phyloP scores from a whole-genome alignment of 2,329 filamentous ascomycete genomes.

The Colletotrichum somersetense region DNA sequence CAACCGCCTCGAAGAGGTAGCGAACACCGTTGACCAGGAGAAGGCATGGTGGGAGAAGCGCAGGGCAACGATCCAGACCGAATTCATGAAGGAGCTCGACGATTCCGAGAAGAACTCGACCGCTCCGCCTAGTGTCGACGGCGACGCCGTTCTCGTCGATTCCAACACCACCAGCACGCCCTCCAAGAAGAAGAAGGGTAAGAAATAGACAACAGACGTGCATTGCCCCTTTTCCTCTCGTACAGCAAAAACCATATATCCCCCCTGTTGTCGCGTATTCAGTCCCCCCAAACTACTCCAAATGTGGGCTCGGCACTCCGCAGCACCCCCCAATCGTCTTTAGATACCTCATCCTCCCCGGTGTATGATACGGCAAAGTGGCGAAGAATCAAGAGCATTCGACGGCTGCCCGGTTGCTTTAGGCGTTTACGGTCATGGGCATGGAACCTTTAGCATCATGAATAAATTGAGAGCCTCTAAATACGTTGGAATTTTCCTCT shows the following conservation, averaged over 20 bases:
- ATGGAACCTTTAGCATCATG: constrained; percentile 26
- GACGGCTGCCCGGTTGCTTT: constrained; percentile 30
- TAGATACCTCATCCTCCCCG: constrained; percentile 35
- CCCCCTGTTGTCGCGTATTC: constrained; percentile 1
- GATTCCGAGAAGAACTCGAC: constrained; percentile 65
- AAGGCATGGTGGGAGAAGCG: constrained; percentile 95
- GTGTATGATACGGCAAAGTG: constrained; percentile 25
- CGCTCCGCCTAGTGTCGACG: constrained; percentile 72
- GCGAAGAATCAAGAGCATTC: constrained; percentile 32
- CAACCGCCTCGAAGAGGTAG: constrained; percentile 79
- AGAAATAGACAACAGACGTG: constrained; percentile 61
- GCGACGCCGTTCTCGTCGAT: constrained; percentile 85
- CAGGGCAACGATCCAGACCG: constrained; percentile 76
- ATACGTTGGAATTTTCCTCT: not conserved
- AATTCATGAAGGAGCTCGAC: constrained; percentile 89
- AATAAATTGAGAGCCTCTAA: constrained; percentile 19
- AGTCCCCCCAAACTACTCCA: not conserved
- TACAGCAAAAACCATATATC: not conserved
- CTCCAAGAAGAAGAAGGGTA: constrained; percentile 74
- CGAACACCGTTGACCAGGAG: constrained; percentile 78
- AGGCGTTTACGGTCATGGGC: constrained; percentile 29
- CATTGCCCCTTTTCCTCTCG: not conserved
- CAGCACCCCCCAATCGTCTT: constrained; percentile 9
- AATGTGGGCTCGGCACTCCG: not conserved
- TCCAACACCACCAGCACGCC: constrained; percentile 56